These are phyloP conservation scores for Lentinula novae-zelandiae DNA, from an alignment of 1,284 basidiomycete genomes.

Conservation along the genomic window DNA sequence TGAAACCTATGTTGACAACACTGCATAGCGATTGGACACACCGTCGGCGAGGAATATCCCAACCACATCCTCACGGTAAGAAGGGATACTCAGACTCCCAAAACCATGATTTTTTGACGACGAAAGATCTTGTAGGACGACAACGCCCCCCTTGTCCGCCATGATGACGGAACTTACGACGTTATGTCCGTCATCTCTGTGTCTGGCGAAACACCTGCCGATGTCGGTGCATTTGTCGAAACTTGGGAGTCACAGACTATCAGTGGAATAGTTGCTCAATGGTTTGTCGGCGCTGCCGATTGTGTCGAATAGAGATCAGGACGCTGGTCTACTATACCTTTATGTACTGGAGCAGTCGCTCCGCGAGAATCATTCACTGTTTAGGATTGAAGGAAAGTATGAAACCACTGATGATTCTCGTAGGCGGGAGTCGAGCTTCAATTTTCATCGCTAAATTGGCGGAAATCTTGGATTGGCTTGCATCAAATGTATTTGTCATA, in stretches of 20 bases:
- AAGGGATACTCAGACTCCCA: too few relatives aligned
- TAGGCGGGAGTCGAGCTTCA: too few relatives aligned
- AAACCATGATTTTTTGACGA: neutral
- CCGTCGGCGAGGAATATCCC: slow-evolving; percentile 1
- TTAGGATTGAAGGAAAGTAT: too few relatives aligned
- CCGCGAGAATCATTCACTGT: too few relatives aligned
- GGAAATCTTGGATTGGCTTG: too few relatives aligned
- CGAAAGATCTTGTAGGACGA: neutral
- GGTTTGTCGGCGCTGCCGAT: slow-evolving; percentile 10
- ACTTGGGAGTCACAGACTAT: slow-evolving; percentile 7
- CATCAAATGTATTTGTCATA: too few relatives aligned
- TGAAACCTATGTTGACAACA: too few relatives aligned
- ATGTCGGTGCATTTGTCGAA: slow-evolving; percentile 12
- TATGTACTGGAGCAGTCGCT: too few relatives aligned
- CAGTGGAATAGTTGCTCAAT: slow-evolving; percentile 9
- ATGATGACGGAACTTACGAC: slow-evolving; percentile 15
- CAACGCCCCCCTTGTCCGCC: slow-evolving; percentile 8
- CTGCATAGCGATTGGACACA: slow-evolving; percentile 9
- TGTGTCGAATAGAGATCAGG: neutral
- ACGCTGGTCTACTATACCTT: too few relatives aligned
- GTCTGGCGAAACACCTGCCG: slow-evolving; percentile 2
- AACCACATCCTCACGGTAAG: slow-evolving; percentile 7
- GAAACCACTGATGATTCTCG: too few relatives aligned
- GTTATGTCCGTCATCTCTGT: slow-evolving; percentile 10
- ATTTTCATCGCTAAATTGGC: too few relatives aligned